Evolutionary conservation across 2,329 filamentous ascomycete species (phyloP).

Genomic region (Monilinia vaccinii-corymbosi): DNA sequence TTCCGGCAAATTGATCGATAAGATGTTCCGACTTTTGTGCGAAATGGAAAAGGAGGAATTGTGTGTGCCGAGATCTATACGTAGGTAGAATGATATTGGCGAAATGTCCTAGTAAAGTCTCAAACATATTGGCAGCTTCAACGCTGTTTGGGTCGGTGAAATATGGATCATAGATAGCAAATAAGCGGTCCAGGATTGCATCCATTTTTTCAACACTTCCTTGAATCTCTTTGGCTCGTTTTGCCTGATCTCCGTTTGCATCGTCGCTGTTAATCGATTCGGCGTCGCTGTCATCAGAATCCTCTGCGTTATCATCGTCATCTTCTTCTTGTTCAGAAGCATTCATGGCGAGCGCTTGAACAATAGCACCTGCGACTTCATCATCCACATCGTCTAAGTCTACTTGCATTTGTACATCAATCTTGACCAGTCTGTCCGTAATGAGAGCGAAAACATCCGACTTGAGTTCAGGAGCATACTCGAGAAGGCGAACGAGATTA

Average conservation of each 20-base stretch:
- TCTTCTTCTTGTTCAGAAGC: conserved; percentile 42
- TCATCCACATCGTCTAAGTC: conserved; percentile 92
- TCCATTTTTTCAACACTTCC: conserved; percentile 88
- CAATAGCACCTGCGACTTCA: conserved; percentile 66
- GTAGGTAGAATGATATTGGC: conserved; percentile 80
- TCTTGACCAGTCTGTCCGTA: conserved; percentile 78
- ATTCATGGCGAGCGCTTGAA: conserved; percentile 40
- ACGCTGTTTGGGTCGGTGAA: conserved; percentile 62
- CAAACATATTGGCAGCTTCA: conserved; percentile 63
- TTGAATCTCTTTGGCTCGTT: conserved; percentile 61
- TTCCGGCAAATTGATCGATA: conserved; percentile 73
- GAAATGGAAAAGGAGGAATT: conserved; percentile 95
- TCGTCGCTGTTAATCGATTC: conserved; percentile 67
- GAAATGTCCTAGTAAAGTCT: conserved; percentile 77
- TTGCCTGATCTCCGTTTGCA: conserved; percentile 53
- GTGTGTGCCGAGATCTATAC: conserved; percentile 83
- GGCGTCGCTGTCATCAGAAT: conserved; percentile 52
- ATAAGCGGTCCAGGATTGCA: conserved; percentile 77
- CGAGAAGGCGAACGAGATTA: conserved; percentile 69
- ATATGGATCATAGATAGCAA: conserved; percentile 67
- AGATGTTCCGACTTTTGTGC: conserved; percentile 72
- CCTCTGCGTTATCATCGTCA: conserved; percentile 38
- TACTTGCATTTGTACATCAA: conserved; percentile 90
- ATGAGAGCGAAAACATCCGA: conserved; percentile 76
- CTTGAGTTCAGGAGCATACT: conserved; percentile 69